Evolutionary conservation across 176 grass and related monocot genomes (phyloP).

Genomic region (Elymus sibiricus): DNA sequence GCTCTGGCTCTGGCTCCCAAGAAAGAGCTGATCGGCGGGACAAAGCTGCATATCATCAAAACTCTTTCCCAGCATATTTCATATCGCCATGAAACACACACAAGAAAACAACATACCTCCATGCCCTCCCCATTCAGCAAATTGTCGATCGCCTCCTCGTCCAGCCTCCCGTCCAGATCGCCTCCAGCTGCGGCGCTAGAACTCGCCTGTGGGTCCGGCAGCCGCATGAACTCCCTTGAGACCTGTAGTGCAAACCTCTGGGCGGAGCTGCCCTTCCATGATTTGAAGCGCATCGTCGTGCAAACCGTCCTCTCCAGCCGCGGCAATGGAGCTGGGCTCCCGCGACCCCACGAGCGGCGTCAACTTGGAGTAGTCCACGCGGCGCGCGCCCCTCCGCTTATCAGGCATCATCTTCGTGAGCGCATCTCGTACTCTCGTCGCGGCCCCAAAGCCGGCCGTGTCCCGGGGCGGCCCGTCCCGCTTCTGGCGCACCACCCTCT

Average conservation of each 20-base stretch:
- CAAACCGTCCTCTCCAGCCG: not conserved
- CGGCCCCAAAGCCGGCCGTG: not conserved
- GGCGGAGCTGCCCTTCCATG: no score
- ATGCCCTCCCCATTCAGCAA: not conserved
- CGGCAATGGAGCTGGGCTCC: not conserved
- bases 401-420: not conserved
- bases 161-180: not conserved
- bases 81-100: not conserved
- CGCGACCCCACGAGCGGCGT: not conserved
- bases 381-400: not conserved
- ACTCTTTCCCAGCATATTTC: not conserved
- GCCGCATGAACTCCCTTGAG: not conserved
- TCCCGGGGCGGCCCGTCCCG: not conserved
- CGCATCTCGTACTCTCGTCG: not conserved
- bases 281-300: not conserved
- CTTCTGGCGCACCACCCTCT: slow-evolving; percentile 2
- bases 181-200: not conserved
- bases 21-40: not conserved
- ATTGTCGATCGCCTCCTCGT: not conserved
- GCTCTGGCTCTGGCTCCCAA: no score
- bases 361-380: not conserved
- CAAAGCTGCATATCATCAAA: not conserved
- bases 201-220: not conserved
- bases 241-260: not conserved
- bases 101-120: not conserved